Evolutionary conservation across 805 yeast species (phyloP), one percentile per base, ranked within the genome.

Genomic region (Barnettozyma sp.): DNA sequence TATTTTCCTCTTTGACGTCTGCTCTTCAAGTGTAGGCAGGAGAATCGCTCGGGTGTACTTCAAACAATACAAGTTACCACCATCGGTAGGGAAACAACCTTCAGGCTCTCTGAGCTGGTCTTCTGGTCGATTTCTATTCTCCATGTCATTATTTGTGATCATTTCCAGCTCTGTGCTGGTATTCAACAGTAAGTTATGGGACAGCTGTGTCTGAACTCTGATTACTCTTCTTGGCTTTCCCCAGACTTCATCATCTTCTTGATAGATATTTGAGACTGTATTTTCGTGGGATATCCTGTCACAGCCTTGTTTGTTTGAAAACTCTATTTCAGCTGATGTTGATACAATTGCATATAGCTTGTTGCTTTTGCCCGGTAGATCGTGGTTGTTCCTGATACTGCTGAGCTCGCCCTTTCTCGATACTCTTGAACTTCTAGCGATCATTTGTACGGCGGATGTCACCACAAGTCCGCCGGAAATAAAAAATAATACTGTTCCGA

Each of bases 401-500:
- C n/a, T n/a, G n/a, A n/a, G n/a, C n/a, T n/a, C n/a, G n/a, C n/a
- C n/a, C n/a, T n/a, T n/a, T n/a, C n/a, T n/a, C n/a, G n/a, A n/a
- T n/a, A n/a, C n/a, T n/a, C n/a, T n/a, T n/a, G n/a, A n/a, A n/a
- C n/a, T n/a, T n/a, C n/a, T n/a, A n/a, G n/a, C n/a, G n/a, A n/a
- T 22, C 25, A 41, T n/a, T 20, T 17, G 29, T 7, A 28, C 9
- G 8, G 30, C 31, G 10, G 39, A 36, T 22, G 18, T 18, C 5
- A 24, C 26, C 7, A 36, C 32, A 6, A 34, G 11, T 19, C 48
- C 48, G 13, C 40, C 39, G 7, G 41, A 35, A 13, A 42, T 17
- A 9, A 48, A 38, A 26, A 43, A 46, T 13, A 40, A 31, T 12
- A 36, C 13, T 6, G 40, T 35, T 3, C 44, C 45, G 9, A 46